Conservation (phyloP, 805 yeast species). For the Zygosaccharomyces gambellarensis region DNA sequence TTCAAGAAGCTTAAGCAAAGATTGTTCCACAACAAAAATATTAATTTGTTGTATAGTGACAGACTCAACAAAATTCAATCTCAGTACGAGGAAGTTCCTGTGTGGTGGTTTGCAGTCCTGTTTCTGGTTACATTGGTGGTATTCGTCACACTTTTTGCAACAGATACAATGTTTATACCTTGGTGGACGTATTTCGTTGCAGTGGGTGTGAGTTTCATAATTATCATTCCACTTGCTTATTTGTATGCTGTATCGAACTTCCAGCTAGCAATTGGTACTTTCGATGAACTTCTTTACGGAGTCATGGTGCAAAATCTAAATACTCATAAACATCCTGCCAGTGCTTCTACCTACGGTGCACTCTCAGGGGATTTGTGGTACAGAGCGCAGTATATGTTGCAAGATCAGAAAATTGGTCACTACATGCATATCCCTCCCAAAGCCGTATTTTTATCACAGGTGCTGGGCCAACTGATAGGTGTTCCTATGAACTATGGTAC, state of each 20-base stretch:
- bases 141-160: slow-evolving; percentile 34
- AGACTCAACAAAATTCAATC: slow-evolving; percentile 41
- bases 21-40: slow-evolving; percentile 36
- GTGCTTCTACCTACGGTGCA: slow-evolving; percentile 47
- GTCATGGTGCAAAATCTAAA: slow-evolving; percentile 37
- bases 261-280: slow-evolving; percentile 49
- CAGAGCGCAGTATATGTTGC: slow-evolving; percentile 39
- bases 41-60: slow-evolving; percentile 40
- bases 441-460: slow-evolving; percentile 50
- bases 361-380: slow-evolving; percentile 54
- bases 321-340: slow-evolving; percentile 40
- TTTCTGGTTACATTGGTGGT: slow-evolving; percentile 37
- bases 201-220: slow-evolving; percentile 40
- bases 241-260: slow-evolving; percentile 48
- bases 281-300: slow-evolving; percentile 48
- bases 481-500: slow-evolving; percentile 31
- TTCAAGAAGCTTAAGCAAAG: slow-evolving; percentile 21
- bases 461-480: slow-evolving; percentile 19
- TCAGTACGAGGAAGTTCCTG: slow-evolving; percentile 41
- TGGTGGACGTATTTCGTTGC: slow-evolving; percentile 38
- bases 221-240: slow-evolving; percentile 47
- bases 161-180: slow-evolving; percentile 33
- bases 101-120: slow-evolving; percentile 38
- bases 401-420: slow-evolving; percentile 60
- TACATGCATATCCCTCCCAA: slow-evolving; percentile 62